A percentile compares a stretch with the other conserved stretches of the same genome.
Evolutionary conservation across 202 grass and related monocot genomes (phyloP).

Genomic region (Panicum hallii): DNA sequence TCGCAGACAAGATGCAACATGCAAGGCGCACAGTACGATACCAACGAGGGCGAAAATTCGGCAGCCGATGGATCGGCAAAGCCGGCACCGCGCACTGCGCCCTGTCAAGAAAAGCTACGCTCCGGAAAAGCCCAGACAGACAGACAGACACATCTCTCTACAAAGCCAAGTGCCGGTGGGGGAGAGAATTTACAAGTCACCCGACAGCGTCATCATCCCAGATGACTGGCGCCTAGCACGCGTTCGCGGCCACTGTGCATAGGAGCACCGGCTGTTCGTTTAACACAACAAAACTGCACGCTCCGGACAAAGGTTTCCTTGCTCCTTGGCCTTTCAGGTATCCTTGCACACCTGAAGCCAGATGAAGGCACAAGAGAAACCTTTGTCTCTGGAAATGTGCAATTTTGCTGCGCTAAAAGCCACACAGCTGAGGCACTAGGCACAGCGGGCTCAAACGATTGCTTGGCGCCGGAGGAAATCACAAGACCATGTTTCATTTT

Average conservation of each 20-base stretch:
- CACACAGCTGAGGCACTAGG: not conserved
- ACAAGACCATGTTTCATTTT: constrained; percentile 22
- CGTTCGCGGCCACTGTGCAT: not conserved
- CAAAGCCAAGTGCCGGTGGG: constrained; percentile 44
- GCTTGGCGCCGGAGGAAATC: constrained; percentile 25
- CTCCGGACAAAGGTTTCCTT: not conserved
- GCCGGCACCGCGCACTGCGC: constrained; percentile 20
- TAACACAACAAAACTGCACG: constrained; percentile 47
- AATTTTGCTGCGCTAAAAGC: constrained; percentile 41
- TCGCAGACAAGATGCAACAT: constrained; percentile 26
- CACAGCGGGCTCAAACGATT: not conserved
- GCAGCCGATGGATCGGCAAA: constrained; percentile 10
- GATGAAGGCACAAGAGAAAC: not conserved
- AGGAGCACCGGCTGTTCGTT: constrained; percentile 1
- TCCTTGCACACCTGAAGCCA: constrained; percentile 7
- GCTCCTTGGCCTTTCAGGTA: constrained; percentile 16
- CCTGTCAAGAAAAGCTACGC: constrained; percentile 47
- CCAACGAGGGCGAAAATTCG: not conserved
- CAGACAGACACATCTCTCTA: constrained; percentile 34
- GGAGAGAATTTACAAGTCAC: constrained; percentile 55
- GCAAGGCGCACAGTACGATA: not conserved
- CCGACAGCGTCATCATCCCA: constrained; percentile 51
- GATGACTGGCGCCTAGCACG: constrained; percentile 36
- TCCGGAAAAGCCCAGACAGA: constrained; percentile 21
- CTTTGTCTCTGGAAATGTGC: constrained; percentile 19